Evolutionary conservation across 2,329 filamentous ascomycete species (phyloP).

Genomic region (Cercospora sp.): DNA sequence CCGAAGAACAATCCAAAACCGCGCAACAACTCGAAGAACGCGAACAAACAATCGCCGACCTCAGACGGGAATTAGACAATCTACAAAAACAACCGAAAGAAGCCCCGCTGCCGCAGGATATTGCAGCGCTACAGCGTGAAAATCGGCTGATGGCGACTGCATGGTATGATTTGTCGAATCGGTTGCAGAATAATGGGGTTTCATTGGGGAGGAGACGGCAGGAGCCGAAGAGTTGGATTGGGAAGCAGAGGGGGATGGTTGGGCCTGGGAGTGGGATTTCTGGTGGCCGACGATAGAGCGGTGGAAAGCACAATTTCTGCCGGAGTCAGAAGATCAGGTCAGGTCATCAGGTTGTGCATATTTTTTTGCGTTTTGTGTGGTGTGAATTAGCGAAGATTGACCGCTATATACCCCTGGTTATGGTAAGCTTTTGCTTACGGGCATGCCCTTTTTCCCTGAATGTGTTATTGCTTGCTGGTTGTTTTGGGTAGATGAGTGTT

Average conservation of each 20-base stretch:
- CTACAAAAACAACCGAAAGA: constrained; percentile 25
- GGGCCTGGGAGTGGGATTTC: constrained; percentile 29
- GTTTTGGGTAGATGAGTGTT: not conserved
- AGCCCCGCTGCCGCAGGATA: constrained; percentile 41
- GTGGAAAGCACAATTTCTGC: too few species aligned
- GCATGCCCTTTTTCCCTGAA: not conserved
- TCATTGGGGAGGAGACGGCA: constrained; percentile 73
- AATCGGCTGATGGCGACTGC: constrained; percentile 77
- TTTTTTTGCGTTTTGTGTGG: not conserved
- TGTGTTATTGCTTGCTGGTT: not conserved
- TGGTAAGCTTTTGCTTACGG: not conserved
- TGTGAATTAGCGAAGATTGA: not conserved
- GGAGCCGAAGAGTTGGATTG: constrained; percentile 77
- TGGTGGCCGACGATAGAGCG: constrained; percentile 9
- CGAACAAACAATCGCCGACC: constrained; percentile 32
- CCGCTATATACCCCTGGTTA: not conserved
- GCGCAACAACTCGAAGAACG: constrained; percentile 31
- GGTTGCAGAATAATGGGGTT: constrained; percentile 80
- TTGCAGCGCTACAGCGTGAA: constrained; percentile 73
- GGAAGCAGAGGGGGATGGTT: constrained; percentile 67
- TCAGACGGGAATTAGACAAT: constrained; percentile 36
- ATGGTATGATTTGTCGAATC: constrained; percentile 78
- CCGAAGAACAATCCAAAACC: constrained; percentile 22
- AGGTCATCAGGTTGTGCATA: not conserved
- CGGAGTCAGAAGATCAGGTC: not conserved